Conservation (phyloP, 1,139 yeast species). For the Kurtzmaniella quercitrusa region DNA sequence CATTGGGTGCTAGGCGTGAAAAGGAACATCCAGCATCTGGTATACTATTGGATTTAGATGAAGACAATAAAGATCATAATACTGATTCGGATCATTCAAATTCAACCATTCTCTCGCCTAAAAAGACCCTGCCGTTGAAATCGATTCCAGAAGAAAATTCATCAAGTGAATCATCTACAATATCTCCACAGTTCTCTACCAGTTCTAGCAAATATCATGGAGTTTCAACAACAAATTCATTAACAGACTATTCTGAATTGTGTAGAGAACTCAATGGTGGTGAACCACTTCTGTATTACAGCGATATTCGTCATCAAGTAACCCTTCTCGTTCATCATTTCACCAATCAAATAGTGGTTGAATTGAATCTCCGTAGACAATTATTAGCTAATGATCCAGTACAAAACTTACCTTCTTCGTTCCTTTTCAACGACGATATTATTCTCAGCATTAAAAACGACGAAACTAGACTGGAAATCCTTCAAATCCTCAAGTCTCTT, state of each 20-base stretch:
- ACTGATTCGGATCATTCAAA: not conserved
- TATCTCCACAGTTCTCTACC: not conserved
- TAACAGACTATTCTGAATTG: constrained; percentile 5
- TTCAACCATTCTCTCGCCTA: not conserved
- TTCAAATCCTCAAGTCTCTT: constrained; percentile 9
- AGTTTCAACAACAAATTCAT: not conserved
- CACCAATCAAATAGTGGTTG: constrained; percentile 22
- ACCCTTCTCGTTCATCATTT: constrained; percentile 10
- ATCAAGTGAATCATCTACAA: not conserved
- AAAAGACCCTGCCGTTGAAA: not conserved
- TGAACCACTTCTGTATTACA: constrained; percentile 3
- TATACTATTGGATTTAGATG: not conserved
- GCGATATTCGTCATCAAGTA: constrained; percentile 19
- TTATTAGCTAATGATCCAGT: constrained; percentile 12
- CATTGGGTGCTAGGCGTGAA: not conserved
- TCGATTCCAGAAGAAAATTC: not conserved
- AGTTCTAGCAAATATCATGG: not conserved
- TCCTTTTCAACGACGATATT: constrained; percentile 14
- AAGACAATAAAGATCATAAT: too few relatives aligned
- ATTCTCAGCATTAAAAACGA: constrained; percentile 14
- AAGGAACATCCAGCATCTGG: not conserved
- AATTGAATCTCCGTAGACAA: constrained; percentile 19
- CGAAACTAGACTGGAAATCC: constrained; percentile 13
- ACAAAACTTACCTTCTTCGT: constrained; percentile 8
- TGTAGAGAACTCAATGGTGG: constrained; percentile 4